Conservation (phyloP, 1,284 basidiomycete species). For the Ganoderma boninense region DNA sequence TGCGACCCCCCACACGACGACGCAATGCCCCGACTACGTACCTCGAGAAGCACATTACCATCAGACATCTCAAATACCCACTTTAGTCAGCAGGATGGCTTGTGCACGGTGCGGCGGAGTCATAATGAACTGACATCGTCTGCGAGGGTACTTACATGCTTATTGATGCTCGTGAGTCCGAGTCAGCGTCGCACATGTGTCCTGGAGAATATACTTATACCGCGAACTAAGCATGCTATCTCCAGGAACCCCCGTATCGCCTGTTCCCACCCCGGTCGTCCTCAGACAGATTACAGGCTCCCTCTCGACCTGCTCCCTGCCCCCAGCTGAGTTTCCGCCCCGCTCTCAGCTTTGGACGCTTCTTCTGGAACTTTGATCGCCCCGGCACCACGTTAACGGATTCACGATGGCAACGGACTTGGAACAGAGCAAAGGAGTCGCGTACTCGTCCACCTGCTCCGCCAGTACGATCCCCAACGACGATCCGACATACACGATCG, state of each 20-base stretch:
- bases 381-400: neutral
- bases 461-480: conserved; percentile 9
- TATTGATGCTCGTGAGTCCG: neutral
- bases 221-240: neutral
- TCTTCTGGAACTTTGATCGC: neutral
- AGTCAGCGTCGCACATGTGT: neutral
- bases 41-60: neutral
- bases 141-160: neutral
- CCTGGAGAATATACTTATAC: neutral
- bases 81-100: neutral
- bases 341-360: neutral
- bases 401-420: conserved; percentile 6
- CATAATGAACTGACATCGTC: neutral
- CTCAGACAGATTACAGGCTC: too few species aligned
- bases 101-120: neutral
- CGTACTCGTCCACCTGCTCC: conserved; percentile 12
- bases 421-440: neutral
- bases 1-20: neutral
- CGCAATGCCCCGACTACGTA: neutral
- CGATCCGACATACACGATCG: neutral
- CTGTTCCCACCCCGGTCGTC: neutral
- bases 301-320: neutral
- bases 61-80: neutral
- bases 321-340: neutral
- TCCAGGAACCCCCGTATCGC: neutral